phyloP scores from a whole-genome alignment of 139 green algal species.

The Zygnema circumcarinatum region DNA sequence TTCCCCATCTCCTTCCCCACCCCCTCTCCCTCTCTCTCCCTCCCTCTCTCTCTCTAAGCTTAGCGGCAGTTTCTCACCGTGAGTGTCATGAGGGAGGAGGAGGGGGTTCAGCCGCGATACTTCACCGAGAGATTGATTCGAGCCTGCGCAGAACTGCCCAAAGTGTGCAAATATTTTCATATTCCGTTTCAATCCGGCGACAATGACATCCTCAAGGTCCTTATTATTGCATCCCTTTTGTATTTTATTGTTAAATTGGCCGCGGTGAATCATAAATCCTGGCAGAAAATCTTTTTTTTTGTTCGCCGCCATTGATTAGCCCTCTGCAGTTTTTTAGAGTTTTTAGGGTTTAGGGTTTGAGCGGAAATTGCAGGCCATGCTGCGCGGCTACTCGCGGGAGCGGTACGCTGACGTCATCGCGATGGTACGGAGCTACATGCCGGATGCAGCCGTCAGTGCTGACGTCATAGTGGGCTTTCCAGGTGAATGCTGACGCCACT shows the following conservation, averaged over 20 bases:
- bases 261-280: too few relatives aligned
- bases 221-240: constrained; percentile 1
- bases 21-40: background rate
- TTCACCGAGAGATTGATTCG: constrained; percentile 89
- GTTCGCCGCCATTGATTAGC: background rate
- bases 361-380: constrained; percentile 88
- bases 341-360: too few relatives aligned
- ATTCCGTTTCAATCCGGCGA: constrained; percentile 95
- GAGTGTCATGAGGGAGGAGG: too few relatives aligned
- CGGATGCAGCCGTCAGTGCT: constrained; percentile 87
- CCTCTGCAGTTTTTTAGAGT: background rate
- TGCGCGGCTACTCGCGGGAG: constrained; percentile 85
- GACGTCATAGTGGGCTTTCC: constrained; percentile 98
- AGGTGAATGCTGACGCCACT: constrained; percentile 32
- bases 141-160: constrained; percentile 89
- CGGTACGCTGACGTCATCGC: constrained; percentile 90
- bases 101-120: constrained; percentile 93
- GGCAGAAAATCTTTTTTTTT: too few relatives aligned
- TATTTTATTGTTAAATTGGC: too few relatives aligned
- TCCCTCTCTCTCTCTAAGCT: background rate
- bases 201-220: constrained; percentile 84
- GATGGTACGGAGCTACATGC: constrained; percentile 94
- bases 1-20: background rate
- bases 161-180: constrained; percentile 98
- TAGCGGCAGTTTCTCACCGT: background rate